Evolutionary conservation across 495 filamentous ascomycete genomes (phyloP), one percentile per base, ranked within the genome.

Genomic region (Tuber microsphaerosporum): DNA sequence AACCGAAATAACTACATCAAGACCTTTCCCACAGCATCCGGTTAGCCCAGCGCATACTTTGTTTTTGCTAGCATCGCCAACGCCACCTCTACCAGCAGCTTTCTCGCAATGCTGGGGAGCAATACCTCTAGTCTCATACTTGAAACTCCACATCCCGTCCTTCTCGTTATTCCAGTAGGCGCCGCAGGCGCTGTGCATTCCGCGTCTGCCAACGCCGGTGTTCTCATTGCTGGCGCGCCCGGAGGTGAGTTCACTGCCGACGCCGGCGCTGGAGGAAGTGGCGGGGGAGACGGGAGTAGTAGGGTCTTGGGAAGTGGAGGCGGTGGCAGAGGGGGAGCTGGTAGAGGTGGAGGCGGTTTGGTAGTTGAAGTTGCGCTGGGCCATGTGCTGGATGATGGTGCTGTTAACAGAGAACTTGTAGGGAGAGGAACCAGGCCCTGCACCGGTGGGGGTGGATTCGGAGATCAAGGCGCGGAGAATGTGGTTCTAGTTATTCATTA

Each of bases 121-220:
- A 65, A 65, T 78, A 73, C 78, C 81, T 75, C 77, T 81, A 45
- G 78, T 76, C 80, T 94, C 92, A 83, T 92, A 97, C 86, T 99
- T 98, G 86, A 90, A 96, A 82, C 90, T 97, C 93, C 93, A 99
- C 92, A 96, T 97, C 72, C 95, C 95, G 82, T 99, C 95, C 75
- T 90, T 93, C 87, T 96, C 94, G 81, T 95, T 93, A 83, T 98
- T 94, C 95, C 95, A 99, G 87, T 92, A 99, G 2, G 94, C 96
- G 61, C 93, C 95, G 1, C 91, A 92, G 22, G 95, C 95, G 76
- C 90, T 92, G 87, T 99, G 95, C 95, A 99, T 97, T 65, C 95
- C 95, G 72, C 94, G 89, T 75, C 94, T 89, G 68, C 94, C 94
- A 41, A 89, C 89, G 83, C 91, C 87, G 8, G 85, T 85, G 56